A percentile compares a stretch with the other conserved stretches of the same genome.
Conservation (phyloP, 345 rosid genomes). For the Pistacia vera region DNA sequence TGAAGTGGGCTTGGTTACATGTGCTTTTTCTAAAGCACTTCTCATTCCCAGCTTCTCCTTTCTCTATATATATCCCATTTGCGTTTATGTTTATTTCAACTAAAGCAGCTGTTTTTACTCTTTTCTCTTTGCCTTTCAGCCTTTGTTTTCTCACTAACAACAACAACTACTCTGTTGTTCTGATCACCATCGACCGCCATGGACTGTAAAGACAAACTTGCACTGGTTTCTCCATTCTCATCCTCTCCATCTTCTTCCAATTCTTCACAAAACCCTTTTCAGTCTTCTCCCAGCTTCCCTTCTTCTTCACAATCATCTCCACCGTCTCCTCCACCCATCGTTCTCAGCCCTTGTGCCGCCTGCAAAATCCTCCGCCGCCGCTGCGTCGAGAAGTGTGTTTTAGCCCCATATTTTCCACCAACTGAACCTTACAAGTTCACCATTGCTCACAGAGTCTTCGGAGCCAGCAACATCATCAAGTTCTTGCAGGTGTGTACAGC, state of each 20-base stretch:
- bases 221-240: constrained; percentile 8
- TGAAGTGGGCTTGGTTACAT: neutral
- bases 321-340: constrained; percentile 24
- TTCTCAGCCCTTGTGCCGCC: constrained; percentile 73
- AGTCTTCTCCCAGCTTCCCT: constrained; percentile 7
- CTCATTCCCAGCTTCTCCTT: neutral
- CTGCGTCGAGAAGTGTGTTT: constrained; percentile 59
- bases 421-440: constrained; percentile 66
- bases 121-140: neutral
- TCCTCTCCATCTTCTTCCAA: constrained; percentile 22
- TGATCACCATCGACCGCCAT: constrained; percentile 2
- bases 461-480: constrained; percentile 71
- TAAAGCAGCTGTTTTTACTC: constrained; percentile 14
- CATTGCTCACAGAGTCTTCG: constrained; percentile 70
- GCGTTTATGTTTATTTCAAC: constrained; percentile 19
- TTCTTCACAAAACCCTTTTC: constrained; percentile 24
- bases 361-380: constrained; percentile 77
- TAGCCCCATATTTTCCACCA: constrained; percentile 83
- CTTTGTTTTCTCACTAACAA: constrained; percentile 7
- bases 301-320: constrained; percentile 17
- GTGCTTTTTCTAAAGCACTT: neutral
- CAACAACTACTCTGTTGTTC: neutral
- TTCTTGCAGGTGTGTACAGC: constrained; percentile 51
- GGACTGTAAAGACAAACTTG: constrained; percentile 21
- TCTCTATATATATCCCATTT: constrained; percentile 24